Evolutionary conservation across 129 eudicot species (phyloP), one percentile per base, ranked within the genome.

Genomic region (Artemisia tridentata): DNA sequence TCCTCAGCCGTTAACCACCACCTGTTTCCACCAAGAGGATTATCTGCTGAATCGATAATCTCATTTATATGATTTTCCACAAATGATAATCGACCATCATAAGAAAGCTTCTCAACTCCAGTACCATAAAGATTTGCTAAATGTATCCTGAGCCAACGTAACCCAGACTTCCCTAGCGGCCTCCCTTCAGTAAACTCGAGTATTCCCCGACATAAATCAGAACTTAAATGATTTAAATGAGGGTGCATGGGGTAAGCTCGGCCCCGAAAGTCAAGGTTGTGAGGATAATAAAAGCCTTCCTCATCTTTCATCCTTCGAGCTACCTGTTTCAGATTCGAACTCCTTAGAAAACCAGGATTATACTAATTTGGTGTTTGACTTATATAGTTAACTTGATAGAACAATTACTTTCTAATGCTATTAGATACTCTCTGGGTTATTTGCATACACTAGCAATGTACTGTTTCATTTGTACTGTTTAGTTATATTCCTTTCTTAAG

Each of bases 201-300:
- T 60, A 90, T 71, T 51, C 97, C 99, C 78, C 99, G 86, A 71
- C 99, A 93, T 9, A 93, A 84, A 85, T 93, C 99, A 8, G 99
- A 90, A 73, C 89, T 84, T 16, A 93, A 79, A 81, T 93, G 99
- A 79, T 93, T 93, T 63, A 93, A 73, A 80, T 93, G 93, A 13
- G 99, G 91, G 71, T 93, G 99, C 99, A 93, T 93, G 20, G 99
- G 99, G 69, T 93, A 93, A 47, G 99, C 99, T 18, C 99, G 93
- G 25, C 99, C 99, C 58, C 99, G 82, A 58, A 93, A 93, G 68
- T 93, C 99, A 15, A 93, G 85, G 67, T 93, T 93, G 83, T 93
- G 99, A 16, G 99, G 97, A 78, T 89, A 93, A 83, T 83, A 93
- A 59, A 93, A 93, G 53, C 99, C 99, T 78, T 87, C 97, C 73